Conservation (phyloP, 805 yeast species). For the Yamadazyma ubonensis region DNA sequence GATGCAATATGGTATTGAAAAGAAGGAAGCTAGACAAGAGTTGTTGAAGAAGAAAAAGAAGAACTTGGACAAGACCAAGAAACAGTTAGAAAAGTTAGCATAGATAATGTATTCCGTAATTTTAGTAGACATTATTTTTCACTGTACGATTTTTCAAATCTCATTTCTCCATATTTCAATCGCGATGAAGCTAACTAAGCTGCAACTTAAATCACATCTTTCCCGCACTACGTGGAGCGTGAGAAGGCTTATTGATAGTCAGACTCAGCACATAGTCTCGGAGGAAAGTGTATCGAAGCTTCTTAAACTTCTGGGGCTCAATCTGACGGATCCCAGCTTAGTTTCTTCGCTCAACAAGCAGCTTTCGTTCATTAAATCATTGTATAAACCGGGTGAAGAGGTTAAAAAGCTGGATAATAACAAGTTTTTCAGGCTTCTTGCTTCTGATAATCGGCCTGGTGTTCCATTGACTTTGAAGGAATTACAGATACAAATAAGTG, state of each 20-base stretch:
- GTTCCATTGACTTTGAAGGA: conserved; percentile 23
- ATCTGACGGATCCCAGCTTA: no score
- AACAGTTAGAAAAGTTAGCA: conserved; percentile 26
- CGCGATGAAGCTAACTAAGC: not conserved
- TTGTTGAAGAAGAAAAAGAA: conserved; percentile 66
- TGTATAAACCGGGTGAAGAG: conserved; percentile 24
- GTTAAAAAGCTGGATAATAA: conserved; percentile 18
- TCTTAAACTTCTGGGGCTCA: conserved; percentile 35
- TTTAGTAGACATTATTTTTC: no score
- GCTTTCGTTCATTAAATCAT: conserved; percentile 33
- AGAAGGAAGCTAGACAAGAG: conserved; percentile 76
- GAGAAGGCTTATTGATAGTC: conserved; percentile 14
- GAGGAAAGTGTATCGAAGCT: conserved; percentile 20
- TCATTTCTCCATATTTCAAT: no score
- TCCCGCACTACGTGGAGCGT: conserved; percentile 17
- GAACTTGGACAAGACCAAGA: conserved; percentile 65
- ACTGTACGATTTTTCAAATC: no score
- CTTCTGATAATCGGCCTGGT: conserved; percentile 29
- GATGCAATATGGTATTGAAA: conserved; percentile 88
- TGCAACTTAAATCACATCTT: not conserved
- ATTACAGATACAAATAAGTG: conserved; percentile 17
- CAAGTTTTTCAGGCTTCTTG: conserved; percentile 32
- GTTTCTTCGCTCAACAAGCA: conserved; percentile 38
- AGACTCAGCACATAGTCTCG: conserved; percentile 6
- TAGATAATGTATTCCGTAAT: no score